Conservation (phyloP, 495 filamentous ascomycete genomes). For the Daldinia childiae region DNA sequence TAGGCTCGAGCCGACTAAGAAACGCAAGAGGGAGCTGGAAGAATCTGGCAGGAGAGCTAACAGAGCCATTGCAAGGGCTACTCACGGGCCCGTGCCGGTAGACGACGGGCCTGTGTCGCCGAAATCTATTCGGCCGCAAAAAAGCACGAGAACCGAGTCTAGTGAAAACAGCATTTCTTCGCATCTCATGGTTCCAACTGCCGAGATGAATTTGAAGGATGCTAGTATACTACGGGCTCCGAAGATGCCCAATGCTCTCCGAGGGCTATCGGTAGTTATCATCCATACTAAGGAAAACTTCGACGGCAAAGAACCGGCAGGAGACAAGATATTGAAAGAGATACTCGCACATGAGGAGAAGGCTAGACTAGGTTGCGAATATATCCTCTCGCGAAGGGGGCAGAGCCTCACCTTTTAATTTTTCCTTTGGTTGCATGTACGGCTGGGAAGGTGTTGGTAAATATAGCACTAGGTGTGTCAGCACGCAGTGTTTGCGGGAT, state of each 20-base stretch:
- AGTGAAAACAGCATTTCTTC: slow-evolving; percentile 42
- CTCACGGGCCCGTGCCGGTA: neutral
- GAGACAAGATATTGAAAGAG: slow-evolving; percentile 73
- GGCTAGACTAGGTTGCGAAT: slow-evolving; percentile 77
- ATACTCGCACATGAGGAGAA: slow-evolving; percentile 68
- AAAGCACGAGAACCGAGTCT: slow-evolving; percentile 9
- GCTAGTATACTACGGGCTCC: slow-evolving; percentile 3
- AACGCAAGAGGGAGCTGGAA: slow-evolving; percentile 51
- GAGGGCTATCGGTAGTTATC: slow-evolving; percentile 71
- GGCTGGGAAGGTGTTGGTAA: slow-evolving; percentile 6
- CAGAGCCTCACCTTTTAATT: slow-evolving; percentile 51
- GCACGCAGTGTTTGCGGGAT: slow-evolving; percentile 18
- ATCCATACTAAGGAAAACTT: slow-evolving; percentile 86
- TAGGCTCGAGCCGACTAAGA: slow-evolving; percentile 49
- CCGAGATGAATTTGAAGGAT: slow-evolving; percentile 50
- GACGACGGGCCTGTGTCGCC: slow-evolving; percentile 54
- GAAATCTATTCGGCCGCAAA: slow-evolving; percentile 45
- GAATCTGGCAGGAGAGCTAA: slow-evolving; percentile 21
- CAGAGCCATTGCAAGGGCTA: slow-evolving; percentile 3
- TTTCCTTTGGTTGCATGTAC: slow-evolving; percentile 22
- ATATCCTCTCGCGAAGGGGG: slow-evolving; percentile 71
- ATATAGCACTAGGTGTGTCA: slow-evolving; percentile 25
- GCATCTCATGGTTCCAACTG: slow-evolving; percentile 50
- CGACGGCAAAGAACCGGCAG: slow-evolving; percentile 66
- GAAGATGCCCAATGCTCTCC: slow-evolving; percentile 46